A percentile compares a stretch with the other conserved stretches of the same genome.
Conservation (phyloP, 768 basidiomycete genomes). For the Tylopilus vinaceipallidus region DNA sequence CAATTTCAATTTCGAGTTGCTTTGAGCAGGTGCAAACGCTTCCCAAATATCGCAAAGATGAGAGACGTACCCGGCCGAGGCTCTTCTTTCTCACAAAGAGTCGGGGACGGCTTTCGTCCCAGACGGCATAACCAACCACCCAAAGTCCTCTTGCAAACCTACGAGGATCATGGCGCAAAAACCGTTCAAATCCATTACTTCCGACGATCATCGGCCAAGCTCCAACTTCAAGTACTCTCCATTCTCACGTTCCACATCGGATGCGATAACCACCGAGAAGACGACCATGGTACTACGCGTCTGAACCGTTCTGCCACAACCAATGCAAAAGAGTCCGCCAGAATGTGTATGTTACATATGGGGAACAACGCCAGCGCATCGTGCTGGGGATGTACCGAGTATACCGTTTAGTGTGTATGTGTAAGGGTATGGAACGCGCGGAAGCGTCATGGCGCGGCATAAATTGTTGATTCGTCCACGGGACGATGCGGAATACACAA, state of each 20-base stretch:
- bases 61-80: no score
- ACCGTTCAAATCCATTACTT: background rate
- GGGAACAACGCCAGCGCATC: background rate
- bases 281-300: no score
- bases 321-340: conserved; percentile 8
- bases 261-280: no score
- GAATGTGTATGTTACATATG: conserved; percentile 6
- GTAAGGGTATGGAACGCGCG: background rate
- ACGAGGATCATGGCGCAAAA: background rate
- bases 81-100: no score
- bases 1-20: no score
- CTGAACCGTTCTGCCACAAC: background rate
- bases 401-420: conserved; percentile 2
- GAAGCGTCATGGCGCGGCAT: background rate
- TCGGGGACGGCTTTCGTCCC: no score
- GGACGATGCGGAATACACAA: background rate
- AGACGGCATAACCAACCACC: no score
- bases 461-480: background rate
- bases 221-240: no score
- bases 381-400: background rate
- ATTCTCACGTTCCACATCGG: no score
- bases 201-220: background rate
- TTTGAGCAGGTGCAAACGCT: no score
- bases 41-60: no score
- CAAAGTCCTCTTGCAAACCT: background rate